Conservation (phyloP, 2,329 filamentous ascomycete genomes). For the Cladosporium sp. region DNA sequence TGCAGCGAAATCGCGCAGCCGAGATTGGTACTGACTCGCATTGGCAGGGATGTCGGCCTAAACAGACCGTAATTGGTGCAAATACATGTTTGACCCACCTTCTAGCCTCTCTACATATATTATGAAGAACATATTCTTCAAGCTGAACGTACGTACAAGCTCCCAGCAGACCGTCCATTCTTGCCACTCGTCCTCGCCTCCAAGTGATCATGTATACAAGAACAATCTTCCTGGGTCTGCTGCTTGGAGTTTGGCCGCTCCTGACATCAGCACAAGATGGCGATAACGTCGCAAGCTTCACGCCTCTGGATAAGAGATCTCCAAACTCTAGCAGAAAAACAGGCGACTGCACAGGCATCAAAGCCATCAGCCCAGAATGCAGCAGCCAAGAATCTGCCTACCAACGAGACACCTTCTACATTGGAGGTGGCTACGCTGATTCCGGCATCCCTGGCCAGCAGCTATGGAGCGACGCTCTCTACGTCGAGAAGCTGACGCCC, state of each 20-base stretch:
- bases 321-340: background rate
- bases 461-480: slow-evolving; percentile 44
- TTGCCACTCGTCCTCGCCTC: background rate
- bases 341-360: background rate
- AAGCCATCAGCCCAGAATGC: background rate
- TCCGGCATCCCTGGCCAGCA: slow-evolving; percentile 16
- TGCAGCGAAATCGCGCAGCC: background rate
- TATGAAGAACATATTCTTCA: background rate
- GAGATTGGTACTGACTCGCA: background rate
- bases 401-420: slow-evolving; percentile 17
- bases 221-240: background rate
- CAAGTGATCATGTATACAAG: background rate
- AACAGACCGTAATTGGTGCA: background rate
- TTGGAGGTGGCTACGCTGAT: slow-evolving; percentile 24
- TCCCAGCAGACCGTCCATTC: background rate
- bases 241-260: background rate
- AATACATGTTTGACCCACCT: background rate
- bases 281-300: background rate
- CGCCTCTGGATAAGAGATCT: background rate
- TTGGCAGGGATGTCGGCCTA: background rate
- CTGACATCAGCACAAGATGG: background rate
- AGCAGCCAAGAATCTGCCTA: background rate
- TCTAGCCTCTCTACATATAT: background rate
- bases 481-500: slow-evolving; percentile 49
- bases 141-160: background rate